Evolutionary conservation across 257 asterid species (phyloP), one percentile per base, ranked within the genome.

Genomic region (Nicotiana otophora): DNA sequence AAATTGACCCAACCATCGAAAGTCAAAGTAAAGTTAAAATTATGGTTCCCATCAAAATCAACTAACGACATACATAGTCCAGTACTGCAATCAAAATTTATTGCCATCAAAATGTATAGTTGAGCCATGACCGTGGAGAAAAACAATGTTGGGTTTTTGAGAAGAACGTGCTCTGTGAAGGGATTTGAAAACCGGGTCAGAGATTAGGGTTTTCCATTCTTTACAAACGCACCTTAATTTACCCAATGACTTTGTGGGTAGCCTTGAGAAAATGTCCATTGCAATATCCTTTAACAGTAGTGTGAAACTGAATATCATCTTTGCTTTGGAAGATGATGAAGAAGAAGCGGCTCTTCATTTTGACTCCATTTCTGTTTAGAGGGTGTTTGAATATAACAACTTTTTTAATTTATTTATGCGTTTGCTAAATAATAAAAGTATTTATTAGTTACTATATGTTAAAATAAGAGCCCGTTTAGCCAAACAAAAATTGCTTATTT

Each of bases 171-270:
- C 84, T 64, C 89, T 84, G 26, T 86, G 89, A 78, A 64, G 31
- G 7, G 88, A 84, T 42, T 79, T 53, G 82, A 91, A 90, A 66
- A 83, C 69, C 1, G 89, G 83, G 82, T 87, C 89, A 12, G 86
- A 81, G 53, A 88, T 90, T 81, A 88, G 64, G 7, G 64, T 77
- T 34, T 83, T 89, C 93, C 93, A 91, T 83, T 87, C 83, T 88
- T 88, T 90, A 1, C 92, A 91, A 72, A 91, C 92, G 58, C 87
- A 88, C 82, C 85, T 91, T 87, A 85, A 90, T 89, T 85, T 91
- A 83, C 91, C 89, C 55, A 91, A 77, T 15, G 90, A 78, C 77
- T 84, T 91, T 51, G 88, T 86, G 0, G 92, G 95, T 7, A 88
- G 89, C 79, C 85, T 85, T 2, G 74, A 55, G 61, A 91, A 88